These are phyloP conservation scores for Cladophialophora psammophila DNA, from an alignment of 2,329 filamentous ascomycete genomes.

Conservation along the genomic window DNA sequence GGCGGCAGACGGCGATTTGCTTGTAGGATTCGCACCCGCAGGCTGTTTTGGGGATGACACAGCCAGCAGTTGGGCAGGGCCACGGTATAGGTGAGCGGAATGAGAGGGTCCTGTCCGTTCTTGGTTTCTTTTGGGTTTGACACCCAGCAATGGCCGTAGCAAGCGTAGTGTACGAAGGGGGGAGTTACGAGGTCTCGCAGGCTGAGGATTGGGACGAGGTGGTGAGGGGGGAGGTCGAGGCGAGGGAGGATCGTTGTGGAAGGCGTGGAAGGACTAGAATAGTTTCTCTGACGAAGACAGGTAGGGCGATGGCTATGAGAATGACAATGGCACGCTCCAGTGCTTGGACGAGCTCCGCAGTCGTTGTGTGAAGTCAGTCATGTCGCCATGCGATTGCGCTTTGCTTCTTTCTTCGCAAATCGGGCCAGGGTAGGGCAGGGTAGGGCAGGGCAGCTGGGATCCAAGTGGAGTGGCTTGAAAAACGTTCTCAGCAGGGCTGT, in stretches of 20 bases:
- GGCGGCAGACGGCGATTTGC: slow-evolving; percentile 6
- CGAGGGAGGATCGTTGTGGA: not conserved
- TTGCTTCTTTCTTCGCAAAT: slow-evolving; percentile 1
- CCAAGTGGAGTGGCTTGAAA: slow-evolving; percentile 3
- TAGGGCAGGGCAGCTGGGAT: slow-evolving; percentile 6
- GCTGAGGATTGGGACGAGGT: not conserved
- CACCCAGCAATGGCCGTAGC: slow-evolving; percentile 8
- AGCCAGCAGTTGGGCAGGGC: slow-evolving; percentile 10
- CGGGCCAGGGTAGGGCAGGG: slow-evolving; percentile 10
- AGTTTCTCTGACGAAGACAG: slow-evolving; percentile 9
- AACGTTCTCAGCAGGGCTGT: slow-evolving; percentile 16
- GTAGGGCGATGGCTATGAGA: slow-evolving; percentile 12
- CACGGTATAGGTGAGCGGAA: slow-evolving; percentile 14
- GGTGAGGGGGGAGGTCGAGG: slow-evolving; percentile 8
- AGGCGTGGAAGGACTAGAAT: slow-evolving; percentile 9
- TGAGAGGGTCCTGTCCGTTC: slow-evolving; percentile 1
- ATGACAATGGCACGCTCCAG: slow-evolving; percentile 19
- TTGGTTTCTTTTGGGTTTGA: not conserved
- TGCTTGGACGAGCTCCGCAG: slow-evolving; percentile 11
- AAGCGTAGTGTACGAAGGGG: slow-evolving; percentile 11
- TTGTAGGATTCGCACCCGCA: slow-evolving; percentile 14
- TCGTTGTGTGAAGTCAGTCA: slow-evolving; percentile 21
- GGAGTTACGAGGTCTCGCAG: slow-evolving; percentile 11
- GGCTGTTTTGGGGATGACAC: slow-evolving; percentile 2
- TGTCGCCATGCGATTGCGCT: slow-evolving; percentile 24